phyloP scores from a whole-genome alignment of 2,329 filamentous ascomycete species.

The Zasmidium citrigriseum region DNA sequence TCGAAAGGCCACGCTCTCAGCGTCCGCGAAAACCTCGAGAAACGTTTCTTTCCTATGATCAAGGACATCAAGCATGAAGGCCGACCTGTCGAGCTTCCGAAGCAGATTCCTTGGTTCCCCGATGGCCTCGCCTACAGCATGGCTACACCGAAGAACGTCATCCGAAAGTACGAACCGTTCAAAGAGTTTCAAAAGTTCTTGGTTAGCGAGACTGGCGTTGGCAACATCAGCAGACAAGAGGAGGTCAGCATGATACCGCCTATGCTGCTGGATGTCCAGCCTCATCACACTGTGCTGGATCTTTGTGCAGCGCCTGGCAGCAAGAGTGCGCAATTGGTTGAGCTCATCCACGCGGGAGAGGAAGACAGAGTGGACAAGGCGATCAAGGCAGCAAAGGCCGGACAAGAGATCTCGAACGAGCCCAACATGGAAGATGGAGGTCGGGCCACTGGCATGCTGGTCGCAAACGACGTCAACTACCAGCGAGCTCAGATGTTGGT shows the following conservation, averaged over 20 bases:
- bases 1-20: conserved; percentile 93
- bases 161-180: conserved; percentile 92
- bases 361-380: conserved; percentile 79
- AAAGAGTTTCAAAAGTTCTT: conserved; percentile 96
- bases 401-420: conserved; percentile 35
- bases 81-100: conserved; percentile 76
- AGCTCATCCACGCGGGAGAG: conserved; percentile 91
- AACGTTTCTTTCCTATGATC: conserved; percentile 88
- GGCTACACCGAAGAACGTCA: conserved; percentile 95
- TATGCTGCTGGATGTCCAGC: conserved; percentile 84
- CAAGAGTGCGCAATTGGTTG: conserved; percentile 92
- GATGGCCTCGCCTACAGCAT: conserved; percentile 95
- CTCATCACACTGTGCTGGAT: conserved; percentile 90
- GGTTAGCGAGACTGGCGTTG: conserved; percentile 93
- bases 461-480: conserved; percentile 96
- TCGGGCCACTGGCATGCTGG: conserved; percentile 83
- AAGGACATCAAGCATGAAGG: conserved; percentile 82
- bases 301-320: conserved; percentile 96
- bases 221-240: conserved; percentile 96
- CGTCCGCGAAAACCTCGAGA: conserved; percentile 84
- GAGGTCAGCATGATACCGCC: conserved; percentile 99
- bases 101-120: conserved; percentile 86
- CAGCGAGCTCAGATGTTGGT: conserved; percentile 96
- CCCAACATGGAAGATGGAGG: conserved; percentile 71
- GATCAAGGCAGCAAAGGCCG: conserved; percentile 60